Evolutionary conservation across 2,329 filamentous ascomycete genomes (phyloP).

Genomic region (Pseudopithomyces maydicus): DNA sequence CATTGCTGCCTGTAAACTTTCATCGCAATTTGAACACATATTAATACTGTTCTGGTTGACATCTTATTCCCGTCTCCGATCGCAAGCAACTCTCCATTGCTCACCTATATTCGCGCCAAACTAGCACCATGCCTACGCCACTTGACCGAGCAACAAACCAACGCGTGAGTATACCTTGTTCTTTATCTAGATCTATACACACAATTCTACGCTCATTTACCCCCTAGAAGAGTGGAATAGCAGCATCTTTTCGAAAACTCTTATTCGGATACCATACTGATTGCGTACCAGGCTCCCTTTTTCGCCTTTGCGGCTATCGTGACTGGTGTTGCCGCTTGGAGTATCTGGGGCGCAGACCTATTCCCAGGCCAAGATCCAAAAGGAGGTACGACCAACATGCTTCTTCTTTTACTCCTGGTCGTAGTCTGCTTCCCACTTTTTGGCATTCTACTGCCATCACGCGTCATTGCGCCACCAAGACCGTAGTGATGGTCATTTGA

Average conservation of each 20-base stretch:
- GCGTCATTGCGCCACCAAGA: background rate
- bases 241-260: background rate
- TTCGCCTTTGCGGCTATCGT: constrained; percentile 75
- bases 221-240: constrained; percentile 2
- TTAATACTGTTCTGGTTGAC: too few relatives aligned
- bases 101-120: background rate
- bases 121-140: constrained; percentile 52
- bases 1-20: constrained; percentile 15
- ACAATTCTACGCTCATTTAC: constrained; percentile 22
- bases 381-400: constrained; percentile 60
- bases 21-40: too few relatives aligned
- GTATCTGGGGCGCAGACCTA: constrained; percentile 83
- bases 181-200: background rate
- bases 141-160: constrained; percentile 55
- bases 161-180: constrained; percentile 38
- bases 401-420: constrained; percentile 2
- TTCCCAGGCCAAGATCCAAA: constrained; percentile 83
- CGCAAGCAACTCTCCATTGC: background rate
- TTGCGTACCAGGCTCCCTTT: constrained; percentile 35
- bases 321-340: constrained; percentile 79
- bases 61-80: background rate
- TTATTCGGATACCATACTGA: background rate
- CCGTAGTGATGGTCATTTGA: background rate
- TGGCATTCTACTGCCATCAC: background rate
- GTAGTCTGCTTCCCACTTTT: background rate